phyloP scores from a whole-genome alignment of 768 basidiomycete genomes.

The Vararia minispora region DNA sequence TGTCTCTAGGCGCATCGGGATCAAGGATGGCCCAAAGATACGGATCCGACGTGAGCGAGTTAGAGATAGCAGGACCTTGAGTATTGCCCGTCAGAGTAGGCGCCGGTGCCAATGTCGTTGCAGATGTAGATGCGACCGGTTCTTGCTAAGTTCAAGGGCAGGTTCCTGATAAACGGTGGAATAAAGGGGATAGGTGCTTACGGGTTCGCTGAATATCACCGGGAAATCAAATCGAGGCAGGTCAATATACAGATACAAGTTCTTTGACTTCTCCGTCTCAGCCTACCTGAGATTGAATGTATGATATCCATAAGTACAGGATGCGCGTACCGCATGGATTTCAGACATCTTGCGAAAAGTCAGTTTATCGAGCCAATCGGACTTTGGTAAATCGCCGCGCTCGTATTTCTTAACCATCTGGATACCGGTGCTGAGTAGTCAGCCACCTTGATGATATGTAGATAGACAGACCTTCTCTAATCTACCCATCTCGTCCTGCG shows the following conservation, averaged over 20 bases:
- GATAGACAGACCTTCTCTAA: constrained; percentile 67
- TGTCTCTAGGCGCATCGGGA: constrained; percentile 84
- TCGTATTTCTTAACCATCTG: constrained; percentile 94
- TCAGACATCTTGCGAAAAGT: constrained; percentile 94
- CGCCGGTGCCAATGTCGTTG: constrained; percentile 29
- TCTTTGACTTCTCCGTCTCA: constrained; percentile 85
- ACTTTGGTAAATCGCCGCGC: constrained; percentile 83
- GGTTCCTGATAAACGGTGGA: not conserved
- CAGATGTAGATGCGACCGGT: constrained; percentile 9
- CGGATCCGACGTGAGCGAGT: constrained; percentile 48
- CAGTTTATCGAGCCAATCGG: constrained; percentile 92
- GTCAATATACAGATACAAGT: constrained; percentile 94
- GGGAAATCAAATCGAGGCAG: constrained; percentile 96
- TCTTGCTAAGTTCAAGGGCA: constrained; percentile 2
- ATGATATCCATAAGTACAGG: not conserved
- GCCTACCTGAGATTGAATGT: constrained; percentile 33
- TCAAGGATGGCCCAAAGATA: constrained; percentile 84
- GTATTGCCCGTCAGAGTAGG: too few relatives aligned
- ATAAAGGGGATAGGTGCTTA: constrained; percentile 24
- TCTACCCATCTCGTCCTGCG: constrained; percentile 88
- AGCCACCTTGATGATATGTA: not conserved
- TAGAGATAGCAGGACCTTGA: constrained; percentile 32
- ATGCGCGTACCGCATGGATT: constrained; percentile 67
- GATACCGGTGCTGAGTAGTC: not conserved
- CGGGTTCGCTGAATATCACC: constrained; percentile 87